phyloP scores from a whole-genome alignment of 352 stramenopile species.

The Globisporangium perplexum region DNA sequence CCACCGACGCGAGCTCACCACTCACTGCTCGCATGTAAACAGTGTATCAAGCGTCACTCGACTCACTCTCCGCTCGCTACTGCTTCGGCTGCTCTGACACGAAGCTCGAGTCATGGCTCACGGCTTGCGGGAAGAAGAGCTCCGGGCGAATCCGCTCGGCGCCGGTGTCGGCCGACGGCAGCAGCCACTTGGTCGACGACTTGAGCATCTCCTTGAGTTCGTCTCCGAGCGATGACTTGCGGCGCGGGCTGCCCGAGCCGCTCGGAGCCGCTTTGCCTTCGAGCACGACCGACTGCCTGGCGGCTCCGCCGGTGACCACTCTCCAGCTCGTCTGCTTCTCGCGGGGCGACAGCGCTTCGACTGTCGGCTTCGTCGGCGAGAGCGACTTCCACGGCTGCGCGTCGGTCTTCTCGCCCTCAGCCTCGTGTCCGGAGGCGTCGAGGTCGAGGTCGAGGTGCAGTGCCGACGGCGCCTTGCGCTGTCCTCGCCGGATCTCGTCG shows the following conservation, averaged over 20 bases:
- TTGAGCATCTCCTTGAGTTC: constrained; percentile 58
- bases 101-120: constrained; percentile 31
- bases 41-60: neutral
- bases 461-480: constrained; percentile 43
- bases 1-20: neutral
- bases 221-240: constrained; percentile 55
- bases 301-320: constrained; percentile 18
- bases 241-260: constrained; percentile 13
- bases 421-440: constrained; percentile 16
- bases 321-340: constrained; percentile 66
- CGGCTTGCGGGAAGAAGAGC: constrained; percentile 42
- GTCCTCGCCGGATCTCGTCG: constrained; percentile 53
- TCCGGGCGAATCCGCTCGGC: constrained; percentile 34
- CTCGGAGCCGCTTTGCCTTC: constrained; percentile 19
- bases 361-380: constrained; percentile 39
- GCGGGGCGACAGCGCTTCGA: constrained; percentile 40
- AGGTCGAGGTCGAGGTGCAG: constrained; percentile 31
- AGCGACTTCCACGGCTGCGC: constrained; percentile 42
- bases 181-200: constrained; percentile 63
- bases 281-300: constrained; percentile 32
- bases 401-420: constrained; percentile 6
- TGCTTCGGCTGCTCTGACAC: neutral
- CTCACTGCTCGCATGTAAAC: neutral
- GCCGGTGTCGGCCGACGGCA: constrained; percentile 14
- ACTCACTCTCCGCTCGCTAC: neutral